Base-by-base conservation (phyloP, 768 basidiomycete genomes). In the Tricholoma hemisulphureum region DNA sequence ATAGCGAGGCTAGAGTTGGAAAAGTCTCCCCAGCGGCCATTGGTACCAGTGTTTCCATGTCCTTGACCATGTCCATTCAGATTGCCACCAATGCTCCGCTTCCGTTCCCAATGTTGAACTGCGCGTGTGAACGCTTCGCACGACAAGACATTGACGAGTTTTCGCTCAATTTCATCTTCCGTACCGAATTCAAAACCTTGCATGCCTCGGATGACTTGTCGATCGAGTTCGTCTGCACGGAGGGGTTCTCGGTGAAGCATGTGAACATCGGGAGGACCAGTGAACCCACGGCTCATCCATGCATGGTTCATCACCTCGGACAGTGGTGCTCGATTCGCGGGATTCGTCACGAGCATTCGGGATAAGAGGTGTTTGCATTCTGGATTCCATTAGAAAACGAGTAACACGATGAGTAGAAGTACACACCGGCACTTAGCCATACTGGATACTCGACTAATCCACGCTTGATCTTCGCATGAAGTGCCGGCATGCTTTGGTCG, bases 381-480 rank as follows among this genome's bases (percentile, higher is more conserved):
- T 93, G 66, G 20, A 6, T 69, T 63, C 39, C 34, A 57, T 49
- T 39, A 49, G 9, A 2, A 49, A 48, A 8, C n/a, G 11, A 31
- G 49, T 35, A 37, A 13, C 14, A n/a, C 26, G 21, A 46, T 16
- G 54, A 55, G 37, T 29, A 37, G 37, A 50, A 53, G 49, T 6
- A 79, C 86, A 67, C 69, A 94, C 93, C 94, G 61, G 90, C 84
- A 64, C 91, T 95, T 14, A 98, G 78, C 97, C 97, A 99, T 2
- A 91, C 91, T 0, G 96, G 96, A 67, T 98, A 98, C 67, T 99
- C 97, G 29, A 98, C 95, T 37, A 95, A 75, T 0, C 97, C 96
- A 4, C 95, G 86, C 73, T 99, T 99, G 74, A 99, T 99, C 77
- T 98, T 99, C 23, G 97, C 97, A 70, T 98, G 97, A 53, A 99